Evolutionary conservation across 441 rosid species (phyloP), one percentile per base, ranked within the genome.

Genomic region (Populus hybrid): DNA sequence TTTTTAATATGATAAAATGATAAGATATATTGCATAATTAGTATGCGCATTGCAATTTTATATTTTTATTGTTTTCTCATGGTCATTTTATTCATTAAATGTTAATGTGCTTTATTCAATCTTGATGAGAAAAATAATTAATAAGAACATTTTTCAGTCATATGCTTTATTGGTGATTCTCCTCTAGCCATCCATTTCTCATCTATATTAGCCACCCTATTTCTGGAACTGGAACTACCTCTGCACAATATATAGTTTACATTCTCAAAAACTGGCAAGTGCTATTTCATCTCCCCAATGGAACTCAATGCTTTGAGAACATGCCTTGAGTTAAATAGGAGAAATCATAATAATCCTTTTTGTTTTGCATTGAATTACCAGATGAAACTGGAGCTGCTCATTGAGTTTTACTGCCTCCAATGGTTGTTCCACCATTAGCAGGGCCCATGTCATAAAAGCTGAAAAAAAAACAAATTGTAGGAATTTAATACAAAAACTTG

Each of bases 291-390:
- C 65, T 26, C 77, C 4, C 38, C 20, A 11, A 0, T 30, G 36
- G 66, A 8, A 78, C 84, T 95, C 88, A 95, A 71, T 84, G 90
- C 86, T 94, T 94, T 16, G 92, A 74, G 85, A 95, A 89, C 95
- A 92, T 86, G 81, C 97, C 98, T 77, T 90, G 87, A 61, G 95
- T 95, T 85, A 95, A 82, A 11, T 93, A 90, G 14, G 99, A 94
- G 89, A 95, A 95, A 89, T 94, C 97, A 8, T 82, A 91, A 8
- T 82, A 91, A 69, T 95, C 98, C 76, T 90, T 94, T 36, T 82
- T 89, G 12, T 90, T 20, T 78, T 92, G 93, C 46, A 93, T 81
- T 38, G 89, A 71, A 67, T 84, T 79, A 8, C 84, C 75, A 2
- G 87, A 79, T 67, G 86, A 70, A 63, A 82, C 75, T 23, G 93